Conservation (phyloP, 805 yeast genomes). For the Suhomyces emberorum region DNA sequence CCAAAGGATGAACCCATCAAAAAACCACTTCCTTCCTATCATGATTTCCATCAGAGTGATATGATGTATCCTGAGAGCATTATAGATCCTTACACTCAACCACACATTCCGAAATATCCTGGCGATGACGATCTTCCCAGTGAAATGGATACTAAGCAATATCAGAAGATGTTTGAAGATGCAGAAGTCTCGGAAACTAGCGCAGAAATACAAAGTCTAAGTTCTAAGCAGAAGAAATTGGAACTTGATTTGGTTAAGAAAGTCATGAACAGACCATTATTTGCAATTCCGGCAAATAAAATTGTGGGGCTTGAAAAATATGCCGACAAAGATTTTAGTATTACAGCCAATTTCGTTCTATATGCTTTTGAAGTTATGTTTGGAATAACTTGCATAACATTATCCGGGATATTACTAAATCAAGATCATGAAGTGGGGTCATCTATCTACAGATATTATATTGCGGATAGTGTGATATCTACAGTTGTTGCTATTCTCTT, state of each 20-base stretch:
- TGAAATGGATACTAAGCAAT: constrained; percentile 18
- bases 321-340: constrained; percentile 13
- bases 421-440: constrained; percentile 20
- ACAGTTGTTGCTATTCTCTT: constrained; percentile 33
- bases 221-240: constrained; percentile 20
- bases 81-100: constrained; percentile 6
- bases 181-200: not conserved
- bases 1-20: constrained; percentile 10
- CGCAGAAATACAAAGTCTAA: constrained; percentile 16
- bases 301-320: constrained; percentile 12
- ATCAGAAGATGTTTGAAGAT: constrained; percentile 4
- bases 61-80: constrained; percentile 6
- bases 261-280: constrained; percentile 34
- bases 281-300: constrained; percentile 18
- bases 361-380: constrained; percentile 30
- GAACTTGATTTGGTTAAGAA: constrained; percentile 26
- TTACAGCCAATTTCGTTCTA: constrained; percentile 27
- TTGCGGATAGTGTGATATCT: constrained; percentile 34
- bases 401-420: constrained; percentile 24
- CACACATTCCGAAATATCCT: constrained; percentile 3
- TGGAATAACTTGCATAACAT: constrained; percentile 24
- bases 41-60: constrained; percentile 3
- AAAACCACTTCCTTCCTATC: constrained; percentile 1
- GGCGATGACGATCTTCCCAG: constrained; percentile 24
- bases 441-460: constrained; percentile 34